Percentiles rank a stretch among this genome's conserved stretches.
These are phyloP conservation scores for Colletotrichum eremochloae DNA, from an alignment of 2,329 filamentous ascomycete species.

Conservation along the genomic window DNA sequence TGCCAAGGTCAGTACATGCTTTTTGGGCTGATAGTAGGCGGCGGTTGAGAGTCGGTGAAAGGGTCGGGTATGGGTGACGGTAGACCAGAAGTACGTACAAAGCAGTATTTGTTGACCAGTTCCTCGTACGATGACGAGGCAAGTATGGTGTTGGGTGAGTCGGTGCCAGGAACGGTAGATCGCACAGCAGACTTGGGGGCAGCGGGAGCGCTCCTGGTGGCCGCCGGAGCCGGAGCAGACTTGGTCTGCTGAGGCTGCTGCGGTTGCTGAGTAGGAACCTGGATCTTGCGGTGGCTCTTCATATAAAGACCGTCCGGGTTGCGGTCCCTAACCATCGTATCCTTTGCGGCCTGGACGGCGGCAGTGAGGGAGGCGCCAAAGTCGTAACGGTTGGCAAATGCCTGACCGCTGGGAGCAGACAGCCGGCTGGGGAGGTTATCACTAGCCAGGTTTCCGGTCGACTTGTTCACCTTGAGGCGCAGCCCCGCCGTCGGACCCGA, in stretches of 20 bases:
- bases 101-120: constrained; percentile 98
- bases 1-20: constrained; percentile 55
- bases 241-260: constrained; percentile 40
- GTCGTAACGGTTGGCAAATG: constrained; percentile 94
- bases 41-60: constrained; percentile 39
- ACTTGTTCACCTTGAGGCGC: constrained; percentile 79
- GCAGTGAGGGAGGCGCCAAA: constrained; percentile 92
- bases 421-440: constrained; percentile 69
- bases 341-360: constrained; percentile 81
- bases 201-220: constrained; percentile 32
- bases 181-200: constrained; percentile 26
- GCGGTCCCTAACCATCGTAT: constrained; percentile 66
- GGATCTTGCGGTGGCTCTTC: constrained; percentile 62
- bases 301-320: constrained; percentile 68
- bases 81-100: constrained; percentile 82
- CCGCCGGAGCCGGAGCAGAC: constrained; percentile 11
- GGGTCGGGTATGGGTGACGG: constrained; percentile 46
- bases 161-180: constrained; percentile 56
- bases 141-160: constrained; percentile 70
- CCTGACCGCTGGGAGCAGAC: constrained; percentile 73
- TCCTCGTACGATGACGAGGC: constrained; percentile 95
- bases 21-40: constrained; percentile 44
- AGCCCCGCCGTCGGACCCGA: constrained; percentile 66
- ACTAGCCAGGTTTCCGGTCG: constrained; percentile 72
- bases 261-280: constrained; percentile 42